phyloP scores from a whole-genome alignment of 1,284 basidiomycete species.

The Malassezia globosa region DNA sequence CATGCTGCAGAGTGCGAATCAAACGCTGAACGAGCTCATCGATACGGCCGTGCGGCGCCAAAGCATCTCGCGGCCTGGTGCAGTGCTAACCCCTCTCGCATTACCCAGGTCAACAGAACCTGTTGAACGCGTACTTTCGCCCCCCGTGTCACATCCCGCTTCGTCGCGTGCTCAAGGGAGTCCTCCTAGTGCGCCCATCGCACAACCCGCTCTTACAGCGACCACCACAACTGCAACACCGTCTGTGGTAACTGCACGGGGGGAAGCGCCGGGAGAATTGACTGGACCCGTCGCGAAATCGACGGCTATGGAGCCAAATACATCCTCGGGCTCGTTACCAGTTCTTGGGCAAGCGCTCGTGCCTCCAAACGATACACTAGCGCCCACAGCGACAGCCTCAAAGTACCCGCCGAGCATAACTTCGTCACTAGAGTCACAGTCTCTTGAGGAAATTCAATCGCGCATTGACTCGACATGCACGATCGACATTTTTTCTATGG shows the following conservation, averaged over 20 bases:
- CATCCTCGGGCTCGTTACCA: neutral
- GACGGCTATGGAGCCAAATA: no score
- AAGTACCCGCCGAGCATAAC: neutral
- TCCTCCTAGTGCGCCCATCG: no score
- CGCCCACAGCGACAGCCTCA: neutral
- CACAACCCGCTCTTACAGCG: no score
- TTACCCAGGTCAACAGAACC: neutral
- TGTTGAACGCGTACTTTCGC: constrained; percentile 3
- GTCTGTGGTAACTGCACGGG: no score
- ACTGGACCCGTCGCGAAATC: no score
- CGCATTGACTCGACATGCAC: constrained; percentile 67
- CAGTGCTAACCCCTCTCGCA: neutral
- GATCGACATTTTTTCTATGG: constrained; percentile 91
- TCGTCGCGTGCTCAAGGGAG: neutral
- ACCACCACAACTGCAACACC: no score
- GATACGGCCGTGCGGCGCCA: constrained; percentile 21
- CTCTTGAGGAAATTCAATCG: constrained; percentile 60
- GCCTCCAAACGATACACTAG: neutral
- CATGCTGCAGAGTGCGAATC: constrained; percentile 66
- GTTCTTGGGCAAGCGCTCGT: neutral
- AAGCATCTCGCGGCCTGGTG: neutral
- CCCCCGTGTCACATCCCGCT: neutral
- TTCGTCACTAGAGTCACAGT: constrained; percentile 8
- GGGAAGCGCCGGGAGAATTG: no score
- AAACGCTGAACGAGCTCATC: constrained; percentile 66